Conservation (phyloP, 441 rosid genomes). For the Populus hybrid region DNA sequence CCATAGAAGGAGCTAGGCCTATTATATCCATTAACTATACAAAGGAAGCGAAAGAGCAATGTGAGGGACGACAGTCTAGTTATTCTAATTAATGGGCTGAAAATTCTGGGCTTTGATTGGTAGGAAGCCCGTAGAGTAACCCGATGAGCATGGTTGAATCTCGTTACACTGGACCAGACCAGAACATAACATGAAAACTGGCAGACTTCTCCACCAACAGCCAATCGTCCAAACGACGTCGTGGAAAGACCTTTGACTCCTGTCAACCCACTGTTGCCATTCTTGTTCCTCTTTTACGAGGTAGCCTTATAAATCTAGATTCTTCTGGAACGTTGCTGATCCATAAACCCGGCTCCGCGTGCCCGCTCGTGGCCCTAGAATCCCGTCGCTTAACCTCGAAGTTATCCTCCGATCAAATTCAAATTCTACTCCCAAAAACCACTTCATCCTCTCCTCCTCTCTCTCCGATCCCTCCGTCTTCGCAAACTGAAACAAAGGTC, state of each 20-base stretch:
- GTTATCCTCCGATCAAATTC: neutral
- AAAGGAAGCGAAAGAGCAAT: neutral
- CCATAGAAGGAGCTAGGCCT: neutral
- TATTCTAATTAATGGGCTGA: neutral
- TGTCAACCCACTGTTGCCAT: constrained; percentile 11
- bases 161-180: neutral
- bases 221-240: constrained; percentile 5
- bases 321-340: constrained; percentile 14
- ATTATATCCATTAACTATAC: neutral
- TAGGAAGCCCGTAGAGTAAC: no score
- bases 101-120: neutral
- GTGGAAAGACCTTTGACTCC: neutral
- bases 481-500: neutral
- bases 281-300: neutral
- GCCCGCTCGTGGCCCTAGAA: neutral
- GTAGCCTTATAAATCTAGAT: constrained; percentile 1
- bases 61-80: neutral
- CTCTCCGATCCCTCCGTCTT: neutral
- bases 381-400: constrained; percentile 2
- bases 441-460: neutral
- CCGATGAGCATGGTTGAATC: no score
- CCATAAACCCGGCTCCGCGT: neutral
- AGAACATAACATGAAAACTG: neutral
- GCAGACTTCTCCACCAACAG: no score
- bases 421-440: neutral